Evolutionary conservation across 163 green algal genomes (phyloP), one percentile per base, ranked within the genome.

Genomic region (Scenedesmus sp.): DNA sequence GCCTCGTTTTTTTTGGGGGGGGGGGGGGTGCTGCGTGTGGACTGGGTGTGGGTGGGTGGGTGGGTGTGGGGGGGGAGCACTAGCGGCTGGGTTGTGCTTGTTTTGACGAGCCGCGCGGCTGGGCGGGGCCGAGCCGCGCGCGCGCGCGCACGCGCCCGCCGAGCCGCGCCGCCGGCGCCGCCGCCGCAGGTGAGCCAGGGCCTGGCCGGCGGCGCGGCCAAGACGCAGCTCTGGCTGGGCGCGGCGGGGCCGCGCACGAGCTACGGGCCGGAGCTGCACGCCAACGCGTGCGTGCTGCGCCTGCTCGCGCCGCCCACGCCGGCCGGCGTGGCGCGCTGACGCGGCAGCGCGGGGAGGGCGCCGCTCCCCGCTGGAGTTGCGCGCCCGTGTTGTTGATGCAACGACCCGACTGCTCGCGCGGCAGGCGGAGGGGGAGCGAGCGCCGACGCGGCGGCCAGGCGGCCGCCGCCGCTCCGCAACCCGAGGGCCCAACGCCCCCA

Each of bases 181-280:
- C n/a, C 9, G 4, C 60, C 20, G 20, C 92, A 96, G 82, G 89
- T 95, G 78, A 89, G 92, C 81, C 93, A 96, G 80, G 92, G 93
- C n/a, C 63, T 96, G 36, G 80, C 84, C n/a, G 58, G 63, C 42
- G 66, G 81, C 42, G 72, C 79, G 54, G 80, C 74, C 24, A 89
- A 90, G 77, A 67, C 90, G 31, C 53, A 88, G 18, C n/a, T 87
- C 3, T 93, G 78, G 70, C 83, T 95, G 3, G 80, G 83, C 76
- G 90, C 88, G 0, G 18, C 34, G 20, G 39, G 28, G 15, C 67
- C 83, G 17, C 57, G 72, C 53, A 87, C 90, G 51, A 13, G 42
- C 20, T 87, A 92, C 50, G 84, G 75, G 2, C 63, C 80, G 9
- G 78, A 86, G 24, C 31, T 89, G 54, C 85, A 92, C 33, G 56